Evolutionary conservation across 176 grass and related monocot species (phyloP).

Genomic region (Tillandsia fasciculata): DNA sequence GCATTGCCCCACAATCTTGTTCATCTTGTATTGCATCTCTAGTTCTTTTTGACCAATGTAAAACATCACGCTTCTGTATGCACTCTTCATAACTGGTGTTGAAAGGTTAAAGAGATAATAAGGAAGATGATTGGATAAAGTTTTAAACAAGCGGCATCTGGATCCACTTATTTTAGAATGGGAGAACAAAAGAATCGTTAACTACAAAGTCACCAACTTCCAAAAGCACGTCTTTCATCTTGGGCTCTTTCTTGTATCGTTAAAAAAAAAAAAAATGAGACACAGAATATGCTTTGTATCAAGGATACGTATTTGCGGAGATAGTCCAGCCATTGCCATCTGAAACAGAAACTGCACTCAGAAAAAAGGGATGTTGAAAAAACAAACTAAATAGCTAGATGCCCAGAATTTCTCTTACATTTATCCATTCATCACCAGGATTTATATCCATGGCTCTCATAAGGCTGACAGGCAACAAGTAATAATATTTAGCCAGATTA

Average conservation of each 20-base stretch:
- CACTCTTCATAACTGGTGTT: constrained; percentile 81
- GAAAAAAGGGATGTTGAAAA: constrained; percentile 13
- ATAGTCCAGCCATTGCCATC: constrained; percentile 83
- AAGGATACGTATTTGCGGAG: constrained; percentile 88
- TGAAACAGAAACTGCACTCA: constrained; percentile 33
- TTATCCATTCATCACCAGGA: constrained; percentile 80
- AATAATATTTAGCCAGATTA: constrained; percentile 12
- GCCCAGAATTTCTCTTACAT: constrained; percentile 40
- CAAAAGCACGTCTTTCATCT: neutral
- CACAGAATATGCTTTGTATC: neutral
- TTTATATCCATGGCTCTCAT: constrained; percentile 66
- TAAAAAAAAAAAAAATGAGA: neutral
- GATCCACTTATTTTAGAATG: neutral
- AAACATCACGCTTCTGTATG: constrained; percentile 82
- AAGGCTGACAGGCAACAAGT: constrained; percentile 40
- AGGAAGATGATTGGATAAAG: neutral
- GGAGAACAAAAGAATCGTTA: neutral
- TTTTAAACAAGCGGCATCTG: neutral
- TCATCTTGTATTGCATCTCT: constrained; percentile 89
- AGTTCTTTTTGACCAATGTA: constrained; percentile 87
- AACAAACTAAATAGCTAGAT: neutral
- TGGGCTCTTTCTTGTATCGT: neutral
- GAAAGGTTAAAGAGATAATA: constrained; percentile 23
- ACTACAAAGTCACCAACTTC: neutral
- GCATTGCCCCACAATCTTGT: constrained; percentile 65